Evolutionary conservation across 2,329 filamentous ascomycete genomes (phyloP).

Genomic region (Alternaria sp.): DNA sequence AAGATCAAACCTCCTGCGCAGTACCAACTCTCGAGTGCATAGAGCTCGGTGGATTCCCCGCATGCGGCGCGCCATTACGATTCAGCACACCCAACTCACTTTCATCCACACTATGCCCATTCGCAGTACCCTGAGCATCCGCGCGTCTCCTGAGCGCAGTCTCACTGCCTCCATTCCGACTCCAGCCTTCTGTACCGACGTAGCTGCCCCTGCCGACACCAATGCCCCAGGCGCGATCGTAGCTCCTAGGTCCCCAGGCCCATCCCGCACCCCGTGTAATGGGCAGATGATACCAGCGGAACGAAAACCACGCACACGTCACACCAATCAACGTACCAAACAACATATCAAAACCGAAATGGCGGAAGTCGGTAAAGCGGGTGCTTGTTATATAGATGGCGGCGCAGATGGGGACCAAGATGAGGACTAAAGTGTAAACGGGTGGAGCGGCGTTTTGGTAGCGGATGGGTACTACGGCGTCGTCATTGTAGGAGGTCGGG

Average conservation of each 20-base stretch:
- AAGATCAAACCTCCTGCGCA: not conserved
- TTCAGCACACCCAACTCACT: constrained; percentile 12
- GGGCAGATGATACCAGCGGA: constrained; percentile 85
- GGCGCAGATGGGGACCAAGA: constrained; percentile 72
- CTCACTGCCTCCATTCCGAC: constrained; percentile 15
- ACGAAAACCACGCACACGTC: constrained; percentile 73
- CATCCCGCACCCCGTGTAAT: constrained; percentile 81
- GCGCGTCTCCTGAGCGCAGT: constrained; percentile 8
- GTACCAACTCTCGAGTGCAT: not conserved
- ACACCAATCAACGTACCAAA: constrained; percentile 83
- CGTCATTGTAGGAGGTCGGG: constrained; percentile 26
- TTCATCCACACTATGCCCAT: constrained; percentile 4
- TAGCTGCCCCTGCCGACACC: constrained; percentile 64
- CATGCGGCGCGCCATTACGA: constrained; percentile 4
- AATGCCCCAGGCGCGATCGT: constrained; percentile 77
- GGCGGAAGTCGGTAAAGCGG: constrained; percentile 85
- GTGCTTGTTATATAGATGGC: constrained; percentile 85
- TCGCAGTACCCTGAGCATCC: constrained; percentile 5
- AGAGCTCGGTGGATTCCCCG: not conserved
- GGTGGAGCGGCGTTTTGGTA: constrained; percentile 83
- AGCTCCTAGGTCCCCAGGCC: constrained; percentile 83
- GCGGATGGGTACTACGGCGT: constrained; percentile 62
- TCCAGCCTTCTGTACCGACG: constrained; percentile 57
- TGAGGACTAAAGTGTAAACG: constrained; percentile 74
- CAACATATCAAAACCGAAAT: constrained; percentile 91